Base-by-base conservation (phyloP, 768 basidiomycete species). In the Jaapia argillacea region DNA sequence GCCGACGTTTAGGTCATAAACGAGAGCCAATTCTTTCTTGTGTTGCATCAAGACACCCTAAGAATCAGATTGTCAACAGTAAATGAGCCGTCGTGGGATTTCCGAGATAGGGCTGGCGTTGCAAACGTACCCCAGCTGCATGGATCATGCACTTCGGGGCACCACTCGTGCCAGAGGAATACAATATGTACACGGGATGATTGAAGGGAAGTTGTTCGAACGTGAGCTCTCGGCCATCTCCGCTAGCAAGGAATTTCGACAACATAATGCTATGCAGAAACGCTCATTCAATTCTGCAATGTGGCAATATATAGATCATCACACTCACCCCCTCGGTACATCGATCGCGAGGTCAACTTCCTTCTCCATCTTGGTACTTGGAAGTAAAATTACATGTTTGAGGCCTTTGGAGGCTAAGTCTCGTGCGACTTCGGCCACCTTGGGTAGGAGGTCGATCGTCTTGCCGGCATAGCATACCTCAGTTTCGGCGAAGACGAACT, bases 161-260 rank as follows among this genome's bases (percentile, higher is more conserved):
- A 18, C 90, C 89, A 2, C 84, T 86, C 0, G 90, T 92, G 13
- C 90, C 90, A 13, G 85, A 88, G 28, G 83, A 87, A 58, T 89
- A 92, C 12, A 91, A 54, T 45, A 93, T 87, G 60, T 77, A 90
- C 13, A 86, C 61, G 2, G 89, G 89, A 26, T 88, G 84, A 46
- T 70, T 71, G 58, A 91, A 90, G 0, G 82, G 78, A 4, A 85
- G 67, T 55, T 86, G 81, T 49, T 77, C 75, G 52, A 88, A 92
- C 7, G 57, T 58, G 24, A 88, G 64, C 41, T 68, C 66, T 13
- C 68, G 62, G 37, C 66, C 64, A 45, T 75, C 74, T 4, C 66
- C 71, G 2, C 60, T 55, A 2, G 66, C 56, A 36, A 85, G 47
- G 57, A 85, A 85, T 3, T 61, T 55, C 3, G 74, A 67, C n/a